These are phyloP conservation scores for Talaromyces piceae DNA, from an alignment of 2,329 filamentous ascomycete genomes.

Conservation along the genomic window DNA sequence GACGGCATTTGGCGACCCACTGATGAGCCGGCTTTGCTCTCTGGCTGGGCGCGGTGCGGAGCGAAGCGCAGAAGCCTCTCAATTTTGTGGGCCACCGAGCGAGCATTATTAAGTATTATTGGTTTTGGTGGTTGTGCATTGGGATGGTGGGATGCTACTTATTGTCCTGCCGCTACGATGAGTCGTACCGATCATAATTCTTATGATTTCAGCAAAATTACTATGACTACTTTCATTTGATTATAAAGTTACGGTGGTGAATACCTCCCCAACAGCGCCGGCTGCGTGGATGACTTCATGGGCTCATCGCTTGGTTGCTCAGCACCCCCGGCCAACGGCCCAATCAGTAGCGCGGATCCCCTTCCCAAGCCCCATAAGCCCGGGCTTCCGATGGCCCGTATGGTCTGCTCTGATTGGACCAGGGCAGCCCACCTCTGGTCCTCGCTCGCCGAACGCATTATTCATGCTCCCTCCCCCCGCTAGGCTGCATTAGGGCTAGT, in stretches of 20 bases:
- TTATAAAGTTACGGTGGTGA: too few relatives aligned
- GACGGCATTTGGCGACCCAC: not conserved
- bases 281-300: too few relatives aligned
- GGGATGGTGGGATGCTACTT: too few relatives aligned
- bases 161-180: too few relatives aligned
- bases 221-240: too few relatives aligned
- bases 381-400: slow-evolving; percentile 5
- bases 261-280: too few relatives aligned
- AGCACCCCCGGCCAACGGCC: not conserved
- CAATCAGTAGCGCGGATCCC: not conserved
- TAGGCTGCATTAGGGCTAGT: not conserved
- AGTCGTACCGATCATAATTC: too few relatives aligned
- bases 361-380: slow-evolving; percentile 8
- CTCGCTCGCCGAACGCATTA: not conserved
- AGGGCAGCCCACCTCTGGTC: too few relatives aligned
- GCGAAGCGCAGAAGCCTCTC: slow-evolving; percentile 6
- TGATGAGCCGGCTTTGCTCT: too few relatives aligned
- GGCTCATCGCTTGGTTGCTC: not conserved
- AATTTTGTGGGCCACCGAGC: too few relatives aligned
- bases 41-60: slow-evolving; percentile 9
- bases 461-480: not conserved
- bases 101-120: not conserved
- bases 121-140: not conserved
- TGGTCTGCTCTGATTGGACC: not conserved
- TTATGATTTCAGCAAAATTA: too few relatives aligned